Evolutionary conservation across 352 stramenopile species (phyloP), one percentile per base, ranked within the genome.

Genomic region (Globisporangium solare): DNA sequence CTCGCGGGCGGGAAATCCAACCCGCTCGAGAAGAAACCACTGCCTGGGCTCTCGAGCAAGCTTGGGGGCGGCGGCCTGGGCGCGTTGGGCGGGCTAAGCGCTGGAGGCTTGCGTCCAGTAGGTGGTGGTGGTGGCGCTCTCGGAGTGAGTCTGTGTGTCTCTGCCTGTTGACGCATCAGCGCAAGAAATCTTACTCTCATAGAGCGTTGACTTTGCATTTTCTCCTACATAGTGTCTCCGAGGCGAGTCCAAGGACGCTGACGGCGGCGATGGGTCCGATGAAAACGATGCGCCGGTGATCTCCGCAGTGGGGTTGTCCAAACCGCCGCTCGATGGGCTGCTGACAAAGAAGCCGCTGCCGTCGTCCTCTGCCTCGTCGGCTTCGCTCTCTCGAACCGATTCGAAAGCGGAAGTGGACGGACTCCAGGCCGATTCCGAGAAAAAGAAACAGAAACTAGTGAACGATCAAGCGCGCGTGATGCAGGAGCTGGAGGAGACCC

Each of bases 11-110:
- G 63, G 6, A 78, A 71, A 22, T 62, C 54, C 2, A 73, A 70
- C n/a, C 49, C 67, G 12, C 51, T 92, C 18, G 83, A 92, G 21
- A 90, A 89, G 66, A 91, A 92, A 47, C 78, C 83, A 2, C 71
- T 92, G 2, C 68, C 70, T 15, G 78, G 64, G 6, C 56, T 91
- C 17, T 64, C 58, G 13, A 65, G 76, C 41, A 74, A 68, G 27
- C 58, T 81, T 21, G 63, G 63, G 6, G 43, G 58, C 18, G 63
- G 63, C 4, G 43, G 58, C 54, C 48, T 81, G 21, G 71, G 69
- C 8, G 45, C 61, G 20, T 50, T 58, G 8, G 52, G 56, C 43
- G 70, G 61, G 1, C 27, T 63, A 3, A 63, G 68, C 15, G 47
- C 60, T 6, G 71, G 68, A 12, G 69, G 61, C 6, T 56, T 87